Percentiles rank a stretch among this genome's conserved stretches.
phyloP scores from a whole-genome alignment of 1,284 basidiomycete genomes.

The Golubevia pallescens region DNA sequence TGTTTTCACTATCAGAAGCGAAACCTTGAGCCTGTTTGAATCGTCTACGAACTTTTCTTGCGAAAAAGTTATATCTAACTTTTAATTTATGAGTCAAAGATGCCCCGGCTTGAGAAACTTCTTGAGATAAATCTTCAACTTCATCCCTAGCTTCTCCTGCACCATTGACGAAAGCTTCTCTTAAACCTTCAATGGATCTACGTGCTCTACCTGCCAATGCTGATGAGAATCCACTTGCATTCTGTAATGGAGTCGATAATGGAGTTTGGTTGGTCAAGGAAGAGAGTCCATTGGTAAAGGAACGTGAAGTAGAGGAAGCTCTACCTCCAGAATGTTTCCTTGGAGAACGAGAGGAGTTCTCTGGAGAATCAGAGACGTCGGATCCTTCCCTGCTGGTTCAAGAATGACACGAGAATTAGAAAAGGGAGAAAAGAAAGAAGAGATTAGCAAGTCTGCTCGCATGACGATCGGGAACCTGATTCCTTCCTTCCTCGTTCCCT shows the following conservation, averaged over 20 bases:
- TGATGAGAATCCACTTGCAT: constrained; percentile 15
- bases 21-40: constrained; percentile 26
- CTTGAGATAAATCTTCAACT: constrained; percentile 24
- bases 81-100: constrained; percentile 9
- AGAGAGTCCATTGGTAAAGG: constrained; percentile 13
- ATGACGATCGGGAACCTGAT: too few relatives aligned
- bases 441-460: too few relatives aligned
- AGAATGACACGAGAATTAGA: too few relatives aligned
- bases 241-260: constrained; percentile 17
- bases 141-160: constrained; percentile 34
- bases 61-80: constrained; percentile 5
- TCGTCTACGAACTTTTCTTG: constrained; percentile 21
- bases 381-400: constrained; percentile 3
- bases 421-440: too few relatives aligned
- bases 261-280: constrained; percentile 14
- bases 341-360: constrained; percentile 28
- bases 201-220: constrained; percentile 29
- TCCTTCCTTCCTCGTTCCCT: too few relatives aligned
- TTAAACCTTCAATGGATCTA: constrained; percentile 26
- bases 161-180: constrained; percentile 11
- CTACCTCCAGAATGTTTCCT: constrained; percentile 42
- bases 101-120: constrained; percentile 22
- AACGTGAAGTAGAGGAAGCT: constrained; percentile 15
- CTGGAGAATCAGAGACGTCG: constrained; percentile 35
- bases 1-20: constrained; percentile 38